Percentiles rank a stretch among this genome's conserved stretches.
Conservation (phyloP, 2,329 filamentous ascomycete species). For the Alternaria sp. region DNA sequence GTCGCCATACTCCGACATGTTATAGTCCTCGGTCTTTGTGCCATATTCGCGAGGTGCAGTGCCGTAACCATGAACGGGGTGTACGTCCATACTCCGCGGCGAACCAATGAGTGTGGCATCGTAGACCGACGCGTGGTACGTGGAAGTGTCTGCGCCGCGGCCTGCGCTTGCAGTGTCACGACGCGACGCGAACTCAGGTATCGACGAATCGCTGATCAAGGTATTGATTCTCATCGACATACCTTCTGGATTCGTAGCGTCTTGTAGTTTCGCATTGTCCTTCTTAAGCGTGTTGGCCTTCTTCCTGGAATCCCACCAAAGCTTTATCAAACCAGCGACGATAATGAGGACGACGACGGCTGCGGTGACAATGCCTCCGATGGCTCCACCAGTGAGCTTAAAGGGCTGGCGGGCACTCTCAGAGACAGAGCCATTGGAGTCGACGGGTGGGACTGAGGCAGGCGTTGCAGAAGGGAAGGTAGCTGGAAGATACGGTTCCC, state of each 20-base stretch:
- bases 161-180: background rate
- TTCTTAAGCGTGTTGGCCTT: constrained; percentile 16
- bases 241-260: constrained; percentile 12
- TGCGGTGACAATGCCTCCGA: background rate
- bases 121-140: background rate
- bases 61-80: background rate
- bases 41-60: background rate
- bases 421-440: background rate
- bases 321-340: constrained; percentile 5
- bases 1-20: background rate
- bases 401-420: background rate
- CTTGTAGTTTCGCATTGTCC: constrained; percentile 12
- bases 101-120: background rate
- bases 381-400: constrained; percentile 1
- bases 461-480: background rate
- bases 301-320: constrained; percentile 15
- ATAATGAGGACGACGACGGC: background rate
- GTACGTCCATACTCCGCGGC: background rate
- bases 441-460: background rate
- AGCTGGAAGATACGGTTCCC: constrained; percentile 22
- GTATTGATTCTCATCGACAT: constrained; percentile 17
- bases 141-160: background rate
- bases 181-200: background rate
- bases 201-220: background rate
- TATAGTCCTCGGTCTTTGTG: background rate